A percentile compares a stretch with the other conserved stretches of the same genome.
These are phyloP conservation scores for Mycena sanguinolenta DNA, from an alignment of 768 basidiomycete genomes.

Conservation along the genomic window DNA sequence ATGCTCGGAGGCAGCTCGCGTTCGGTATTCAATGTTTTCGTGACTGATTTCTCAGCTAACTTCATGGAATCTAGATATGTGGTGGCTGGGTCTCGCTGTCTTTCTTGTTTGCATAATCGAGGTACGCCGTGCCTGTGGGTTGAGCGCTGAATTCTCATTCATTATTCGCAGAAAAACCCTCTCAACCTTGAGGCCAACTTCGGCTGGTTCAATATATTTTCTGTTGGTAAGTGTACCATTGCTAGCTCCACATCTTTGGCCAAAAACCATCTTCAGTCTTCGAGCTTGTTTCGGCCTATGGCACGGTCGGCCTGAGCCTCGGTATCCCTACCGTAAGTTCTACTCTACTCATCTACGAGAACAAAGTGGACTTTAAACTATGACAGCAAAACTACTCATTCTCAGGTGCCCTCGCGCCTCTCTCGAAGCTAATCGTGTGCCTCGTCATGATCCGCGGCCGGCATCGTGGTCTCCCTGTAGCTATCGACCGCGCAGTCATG, in stretches of 20 bases:
- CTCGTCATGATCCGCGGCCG: slow-evolving; percentile 95
- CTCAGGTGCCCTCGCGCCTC: slow-evolving; percentile 78
- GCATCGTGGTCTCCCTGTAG: slow-evolving; percentile 89
- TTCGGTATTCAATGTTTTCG: slow-evolving; percentile 71
- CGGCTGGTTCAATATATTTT: slow-evolving; percentile 89
- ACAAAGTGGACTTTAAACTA: slow-evolving; percentile 18
- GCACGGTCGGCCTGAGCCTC: slow-evolving; percentile 89
- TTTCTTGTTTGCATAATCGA: slow-evolving; percentile 96
- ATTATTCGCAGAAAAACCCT: slow-evolving; percentile 63
- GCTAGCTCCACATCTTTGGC: background rate
- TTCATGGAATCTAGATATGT: slow-evolving; percentile 76
- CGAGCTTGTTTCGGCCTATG: slow-evolving; percentile 90
- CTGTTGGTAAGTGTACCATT: slow-evolving; percentile 64
- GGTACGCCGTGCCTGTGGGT: slow-evolving; percentile 57
- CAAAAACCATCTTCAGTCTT: slow-evolving; percentile 69
- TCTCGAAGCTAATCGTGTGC: slow-evolving; percentile 91
- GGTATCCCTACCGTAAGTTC: slow-evolving; percentile 82
- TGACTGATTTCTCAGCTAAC: background rate
- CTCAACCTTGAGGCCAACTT: slow-evolving; percentile 66
- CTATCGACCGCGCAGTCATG: slow-evolving; percentile 89
- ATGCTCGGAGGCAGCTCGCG: slow-evolving; percentile 89
- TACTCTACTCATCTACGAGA: background rate
- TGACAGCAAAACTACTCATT: slow-evolving; percentile 84
- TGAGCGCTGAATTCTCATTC: background rate
- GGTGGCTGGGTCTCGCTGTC: slow-evolving; percentile 91